Base-by-base conservation (phyloP, 116 monocot species). In the Papilionanthe hybrid region DNA sequence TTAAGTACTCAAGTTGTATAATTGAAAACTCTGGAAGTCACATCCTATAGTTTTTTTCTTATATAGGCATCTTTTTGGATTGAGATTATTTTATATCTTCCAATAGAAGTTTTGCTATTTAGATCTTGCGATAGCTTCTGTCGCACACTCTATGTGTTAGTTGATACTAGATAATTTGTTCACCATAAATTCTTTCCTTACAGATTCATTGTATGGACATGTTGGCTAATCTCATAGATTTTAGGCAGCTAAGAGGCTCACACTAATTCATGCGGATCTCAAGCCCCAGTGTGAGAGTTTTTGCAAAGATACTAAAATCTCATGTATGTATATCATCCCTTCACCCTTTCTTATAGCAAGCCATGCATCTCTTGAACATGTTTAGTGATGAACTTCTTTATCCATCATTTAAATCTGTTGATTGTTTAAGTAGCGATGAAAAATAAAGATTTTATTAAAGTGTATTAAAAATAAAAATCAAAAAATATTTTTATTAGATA, bases 241-340 rank as follows among this genome's bases (percentile, higher is more conserved):
- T 81, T 82, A 98, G 98, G 98, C 98, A 77, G 98, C 98, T 78
- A 76, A 94, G 86, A 94, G 98, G 86, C 90, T 98, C 44, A 77
- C 92, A 81, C 78, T 47, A 57, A 94, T 87, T 77, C 71, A 85
- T 78, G 98, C 93, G 72, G 77, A 92, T 72, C 87, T 98, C 53
- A 94, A 86, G 88, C 72, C 32, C 29, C 86, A 98, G 80, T 79
- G 91, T 82, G 85, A 90, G 19, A 75, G 83, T 27, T 98, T 94
- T 78, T 82, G 87, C 45, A 86, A 82, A 75, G 86, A 98, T 90
- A 94, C 93, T 79, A 79, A 37, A 63, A 81, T 92, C 81, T 92
- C 91, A 80, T 86, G 98, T 91, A 82, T 84, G 78, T 47, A 53
- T 7, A 48, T 58, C 5, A 44, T 6, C 29, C 37, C 44, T 44